These are phyloP conservation scores for Haplosporangium sp. DNA, from an alignment of 371 early-diverging fungal species.

Conservation along the genomic window DNA sequence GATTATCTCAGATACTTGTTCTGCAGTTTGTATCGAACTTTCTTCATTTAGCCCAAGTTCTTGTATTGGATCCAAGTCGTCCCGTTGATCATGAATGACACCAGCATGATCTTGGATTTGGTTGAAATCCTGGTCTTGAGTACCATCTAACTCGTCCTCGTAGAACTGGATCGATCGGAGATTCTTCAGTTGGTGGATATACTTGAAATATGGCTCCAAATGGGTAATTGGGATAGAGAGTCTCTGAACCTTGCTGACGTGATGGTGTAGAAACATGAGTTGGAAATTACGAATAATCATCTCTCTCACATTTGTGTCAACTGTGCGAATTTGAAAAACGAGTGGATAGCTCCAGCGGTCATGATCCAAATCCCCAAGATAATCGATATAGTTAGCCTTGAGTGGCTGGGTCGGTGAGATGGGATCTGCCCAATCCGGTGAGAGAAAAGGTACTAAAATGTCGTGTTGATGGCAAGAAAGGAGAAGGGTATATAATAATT, in stretches of 20 bases:
- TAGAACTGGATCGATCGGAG: constrained; percentile 31
- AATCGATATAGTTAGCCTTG: constrained; percentile 31
- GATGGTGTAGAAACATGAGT: constrained; percentile 44
- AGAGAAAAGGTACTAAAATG: constrained; percentile 38
- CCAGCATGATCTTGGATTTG: background rate
- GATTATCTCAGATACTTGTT: too few relatives aligned
- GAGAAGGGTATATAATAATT: constrained; percentile 28
- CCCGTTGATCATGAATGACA: background rate
- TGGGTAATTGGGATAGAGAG: constrained; percentile 42
- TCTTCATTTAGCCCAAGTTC: background rate
- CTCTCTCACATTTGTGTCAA: constrained; percentile 19
- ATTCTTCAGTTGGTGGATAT: constrained; percentile 12
- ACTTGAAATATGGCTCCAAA: constrained; percentile 26
- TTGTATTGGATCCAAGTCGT: background rate
- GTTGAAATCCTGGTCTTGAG: constrained; percentile 6
- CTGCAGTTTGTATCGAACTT: too few relatives aligned
- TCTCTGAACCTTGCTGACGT: constrained; percentile 14
- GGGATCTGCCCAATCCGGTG: constrained; percentile 38
- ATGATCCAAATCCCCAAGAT: constrained; percentile 25
- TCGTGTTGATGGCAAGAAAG: constrained; percentile 37
- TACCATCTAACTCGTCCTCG: constrained; percentile 28
- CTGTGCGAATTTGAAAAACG: constrained; percentile 12
- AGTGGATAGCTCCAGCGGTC: constrained; percentile 30
- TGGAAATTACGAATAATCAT: constrained; percentile 21
- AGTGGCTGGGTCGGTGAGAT: constrained; percentile 16